Percentiles rank a stretch among this genome's conserved stretches.
Evolutionary conservation across 169 alveolate genomes (phyloP).

Genomic region (Pseudocohnilembus persalinus): DNA sequence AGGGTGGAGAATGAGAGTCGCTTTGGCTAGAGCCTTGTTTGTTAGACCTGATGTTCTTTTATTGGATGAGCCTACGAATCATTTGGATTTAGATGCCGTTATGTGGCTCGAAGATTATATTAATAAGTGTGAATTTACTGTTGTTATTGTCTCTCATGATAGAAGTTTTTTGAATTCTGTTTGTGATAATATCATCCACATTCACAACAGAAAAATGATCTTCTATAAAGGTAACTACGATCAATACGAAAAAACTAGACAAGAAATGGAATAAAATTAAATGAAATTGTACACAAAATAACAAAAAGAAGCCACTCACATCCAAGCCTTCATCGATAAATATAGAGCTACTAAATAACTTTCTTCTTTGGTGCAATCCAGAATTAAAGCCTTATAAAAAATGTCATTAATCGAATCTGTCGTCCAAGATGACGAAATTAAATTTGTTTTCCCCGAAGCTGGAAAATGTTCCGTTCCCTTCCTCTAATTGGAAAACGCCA

Average conservation of each 20-base stretch:
- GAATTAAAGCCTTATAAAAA: conserved; percentile 91
- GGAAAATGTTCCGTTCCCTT: conserved; percentile 88
- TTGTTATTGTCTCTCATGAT: conserved; percentile 95
- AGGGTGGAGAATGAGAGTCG: conserved; percentile 89
- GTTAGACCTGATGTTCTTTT: conserved; percentile 91
- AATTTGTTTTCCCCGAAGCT: conserved; percentile 89
- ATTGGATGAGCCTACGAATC: conserved; percentile 94
- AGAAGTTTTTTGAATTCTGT: conserved; percentile 94
- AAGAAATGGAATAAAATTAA: conserved; percentile 84
- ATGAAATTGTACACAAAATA: conserved; percentile 88
- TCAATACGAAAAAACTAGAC: conserved; percentile 89
- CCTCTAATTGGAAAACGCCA: conserved; percentile 62
- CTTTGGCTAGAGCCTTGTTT: conserved; percentile 90
- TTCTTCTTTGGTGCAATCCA: conserved; percentile 93
- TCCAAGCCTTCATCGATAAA: conserved; percentile 93
- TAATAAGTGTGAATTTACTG: conserved; percentile 85
- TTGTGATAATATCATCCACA: conserved; percentile 94
- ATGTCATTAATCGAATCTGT: conserved; percentile 93
- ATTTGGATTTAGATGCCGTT: conserved; percentile 92
- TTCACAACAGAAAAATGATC: conserved; percentile 78
- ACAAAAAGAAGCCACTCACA: conserved; percentile 87
- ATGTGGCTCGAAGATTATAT: conserved; percentile 94
- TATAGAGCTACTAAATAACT: conserved; percentile 92
- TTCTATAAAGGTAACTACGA: conserved; percentile 95
- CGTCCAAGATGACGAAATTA: conserved; percentile 88